These are phyloP conservation scores for Melanomma pulvis-pyrius DNA, from an alignment of 495 filamentous ascomycete species.

Conservation along the genomic window DNA sequence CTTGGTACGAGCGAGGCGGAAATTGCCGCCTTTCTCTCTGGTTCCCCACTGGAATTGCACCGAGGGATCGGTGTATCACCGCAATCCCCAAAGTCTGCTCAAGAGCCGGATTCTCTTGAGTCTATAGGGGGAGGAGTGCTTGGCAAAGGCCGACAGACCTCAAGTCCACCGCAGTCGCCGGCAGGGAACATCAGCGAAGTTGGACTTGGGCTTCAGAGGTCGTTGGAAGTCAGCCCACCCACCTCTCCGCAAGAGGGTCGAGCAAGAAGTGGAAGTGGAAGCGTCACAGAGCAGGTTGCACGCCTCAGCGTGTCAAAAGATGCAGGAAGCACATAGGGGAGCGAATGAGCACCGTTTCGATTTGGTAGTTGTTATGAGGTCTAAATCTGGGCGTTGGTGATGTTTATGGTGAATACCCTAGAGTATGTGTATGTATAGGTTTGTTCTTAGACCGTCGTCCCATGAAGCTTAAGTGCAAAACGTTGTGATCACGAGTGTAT, in stretches of 20 bases:
- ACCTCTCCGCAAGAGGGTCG: constrained; percentile 10
- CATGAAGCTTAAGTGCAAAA: background rate
- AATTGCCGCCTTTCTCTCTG: constrained; percentile 41
- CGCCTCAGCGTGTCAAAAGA: constrained; percentile 33
- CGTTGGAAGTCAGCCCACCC: constrained; percentile 27
- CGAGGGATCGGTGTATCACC: constrained; percentile 31
- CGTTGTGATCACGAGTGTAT: background rate
- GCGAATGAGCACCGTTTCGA: background rate
- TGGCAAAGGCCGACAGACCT: constrained; percentile 5
- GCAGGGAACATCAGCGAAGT: constrained; percentile 27
- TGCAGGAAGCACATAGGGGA: background rate
- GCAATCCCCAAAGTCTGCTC: background rate
- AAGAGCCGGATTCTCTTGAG: constrained; percentile 30
- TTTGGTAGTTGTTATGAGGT: background rate
- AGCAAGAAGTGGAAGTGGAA: constrained; percentile 30
- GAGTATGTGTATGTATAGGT: background rate
- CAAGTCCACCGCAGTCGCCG: constrained; percentile 15
- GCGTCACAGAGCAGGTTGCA: constrained; percentile 36
- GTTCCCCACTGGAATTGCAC: constrained; percentile 35
- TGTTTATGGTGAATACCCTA: background rate
- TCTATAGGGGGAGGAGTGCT: constrained; percentile 8
- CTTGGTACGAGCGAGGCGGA: constrained; percentile 36
- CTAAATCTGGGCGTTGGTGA: background rate
- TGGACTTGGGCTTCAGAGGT: constrained; percentile 41
- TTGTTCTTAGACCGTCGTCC: background rate